These are phyloP conservation scores for Colletotrichum trifolii DNA, from an alignment of 2,329 filamentous ascomycete species.

Conservation along the genomic window DNA sequence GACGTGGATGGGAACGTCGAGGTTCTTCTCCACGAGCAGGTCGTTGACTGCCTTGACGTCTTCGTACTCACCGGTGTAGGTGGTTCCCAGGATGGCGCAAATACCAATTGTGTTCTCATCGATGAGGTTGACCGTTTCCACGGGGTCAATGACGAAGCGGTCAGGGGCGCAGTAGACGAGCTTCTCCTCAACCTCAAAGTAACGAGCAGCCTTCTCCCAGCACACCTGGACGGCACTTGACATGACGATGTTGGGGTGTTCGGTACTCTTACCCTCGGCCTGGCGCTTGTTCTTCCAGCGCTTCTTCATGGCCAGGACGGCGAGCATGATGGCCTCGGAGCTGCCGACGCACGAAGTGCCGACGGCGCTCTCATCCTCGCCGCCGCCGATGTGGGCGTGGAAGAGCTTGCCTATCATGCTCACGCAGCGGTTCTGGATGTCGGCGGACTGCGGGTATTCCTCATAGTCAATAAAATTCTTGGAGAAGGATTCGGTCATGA, in stretches of 20 bases:
- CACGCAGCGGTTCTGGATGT: conserved; percentile 92
- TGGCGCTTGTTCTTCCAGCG: conserved; percentile 89
- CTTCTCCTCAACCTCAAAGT: conserved; percentile 94
- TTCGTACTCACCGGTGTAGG: conserved; percentile 96
- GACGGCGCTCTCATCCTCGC: conserved; percentile 72
- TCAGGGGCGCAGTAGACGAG: conserved; percentile 73
- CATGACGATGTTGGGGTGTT: conserved; percentile 93
- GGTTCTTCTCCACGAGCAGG: conserved; percentile 76
- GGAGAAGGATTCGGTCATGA: conserved; percentile 91
- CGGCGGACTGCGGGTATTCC: conserved; percentile 82
- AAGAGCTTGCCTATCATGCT: conserved; percentile 92
- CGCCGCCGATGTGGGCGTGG: conserved; percentile 73
- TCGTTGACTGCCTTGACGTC: conserved; percentile 94
- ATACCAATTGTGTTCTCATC: conserved; percentile 88
- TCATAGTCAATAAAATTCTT: conserved; percentile 97
- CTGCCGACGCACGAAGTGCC: conserved; percentile 91
- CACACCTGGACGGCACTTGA: conserved; percentile 95
- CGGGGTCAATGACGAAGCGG: conserved; percentile 72
- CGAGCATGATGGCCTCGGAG: conserved; percentile 89
- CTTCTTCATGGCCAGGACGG: conserved; percentile 92
- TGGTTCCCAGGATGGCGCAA: conserved; percentile 89
- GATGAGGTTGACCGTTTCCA: conserved; percentile 68
- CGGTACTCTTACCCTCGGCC: conserved; percentile 82
- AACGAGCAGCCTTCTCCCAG: conserved; percentile 92
- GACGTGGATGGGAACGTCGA: conserved; percentile 91